Conservation (phyloP, 2,329 filamentous ascomycete genomes). For the Xylariaceae sp. region DNA sequence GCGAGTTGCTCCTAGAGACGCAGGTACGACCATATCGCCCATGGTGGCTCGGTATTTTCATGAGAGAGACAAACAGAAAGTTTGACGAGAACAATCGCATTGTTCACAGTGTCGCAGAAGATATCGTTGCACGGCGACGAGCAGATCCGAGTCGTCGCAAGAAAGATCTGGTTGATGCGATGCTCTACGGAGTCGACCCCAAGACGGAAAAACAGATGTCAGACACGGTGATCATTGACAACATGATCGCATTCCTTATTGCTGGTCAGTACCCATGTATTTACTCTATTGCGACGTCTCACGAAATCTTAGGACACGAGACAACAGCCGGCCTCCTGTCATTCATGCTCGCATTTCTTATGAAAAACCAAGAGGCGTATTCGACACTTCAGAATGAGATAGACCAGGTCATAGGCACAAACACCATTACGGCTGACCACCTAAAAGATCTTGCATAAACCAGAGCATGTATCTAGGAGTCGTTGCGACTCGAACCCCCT, state of each 20-base stretch:
- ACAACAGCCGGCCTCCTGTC: constrained; percentile 50
- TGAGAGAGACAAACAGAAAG: constrained; percentile 6
- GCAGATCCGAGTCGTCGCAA: background rate
- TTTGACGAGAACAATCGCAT: constrained; percentile 2
- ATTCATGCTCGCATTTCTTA: constrained; percentile 47
- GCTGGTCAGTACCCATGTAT: constrained; percentile 36
- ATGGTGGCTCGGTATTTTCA: background rate
- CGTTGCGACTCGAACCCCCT: constrained; percentile 40
- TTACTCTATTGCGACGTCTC: background rate
- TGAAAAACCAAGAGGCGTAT: constrained; percentile 47
- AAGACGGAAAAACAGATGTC: constrained; percentile 47
- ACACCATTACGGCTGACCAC: constrained; percentile 43
- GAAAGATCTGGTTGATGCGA: constrained; percentile 51
- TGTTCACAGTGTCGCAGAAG: background rate
- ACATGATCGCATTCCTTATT: constrained; percentile 53
- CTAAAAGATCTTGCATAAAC: constrained; percentile 50
- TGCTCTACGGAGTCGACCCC: constrained; percentile 50
- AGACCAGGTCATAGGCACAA: constrained; percentile 46
- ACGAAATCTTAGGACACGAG: constrained; percentile 40
- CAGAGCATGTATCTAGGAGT: constrained; percentile 52
- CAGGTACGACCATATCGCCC: background rate
- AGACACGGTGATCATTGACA: constrained; percentile 46
- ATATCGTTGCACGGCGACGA: background rate
- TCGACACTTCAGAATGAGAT: constrained; percentile 50
- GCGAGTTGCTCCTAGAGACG: background rate